Evolutionary conservation across 2,329 filamentous ascomycete species (phyloP), one percentile per base, ranked within the genome.

Genomic region (Diaporthe vaccinii): DNA sequence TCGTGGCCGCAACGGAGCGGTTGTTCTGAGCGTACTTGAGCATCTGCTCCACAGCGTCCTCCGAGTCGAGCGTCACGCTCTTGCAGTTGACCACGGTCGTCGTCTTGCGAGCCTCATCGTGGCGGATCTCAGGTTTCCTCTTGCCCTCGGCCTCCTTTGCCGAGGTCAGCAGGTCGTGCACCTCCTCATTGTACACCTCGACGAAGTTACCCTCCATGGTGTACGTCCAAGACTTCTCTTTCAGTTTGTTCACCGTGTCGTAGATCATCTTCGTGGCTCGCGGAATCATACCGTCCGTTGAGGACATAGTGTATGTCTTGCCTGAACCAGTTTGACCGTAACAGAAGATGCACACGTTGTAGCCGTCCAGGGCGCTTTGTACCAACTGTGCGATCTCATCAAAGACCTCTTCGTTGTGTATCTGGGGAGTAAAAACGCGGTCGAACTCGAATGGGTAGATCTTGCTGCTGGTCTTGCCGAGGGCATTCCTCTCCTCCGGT

Each of bases 331-430:
- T 99, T 84, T 99, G 97, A 58, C 97, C 97, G 82, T 99, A 99
- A 82, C 96, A 98, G 85, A 99, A 98, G 77, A 99, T 98, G 84
- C 96, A 98, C 70, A 99, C 97, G 79, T 98, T 99, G 87, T 98
- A 99, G 1, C 97, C 97, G 81, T 99, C 97, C 53, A 99, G 89
- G 0, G 97, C 97, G 79, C 95, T 98, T 84, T 99, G 97, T 1
- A 99, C 96, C 46, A 99, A 90, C 82, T 99, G 97, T 74, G 95
- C 97, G 82, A 98, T 98, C 82, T 99, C 97, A 73, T 94, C 95
- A 82, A 99, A 99, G 1, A 99, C 93, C 78, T 98, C 93, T 25
- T 91, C 88, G 82, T 99, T 99, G 78, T 93, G 90, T 1, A 93
- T 91, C 0, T 86, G 84, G 0, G 96, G 95, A 0, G 92, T 90